These are phyloP conservation scores for Neocucurbitaria cava DNA, from an alignment of 2,329 filamentous ascomycete genomes.

Conservation along the genomic window DNA sequence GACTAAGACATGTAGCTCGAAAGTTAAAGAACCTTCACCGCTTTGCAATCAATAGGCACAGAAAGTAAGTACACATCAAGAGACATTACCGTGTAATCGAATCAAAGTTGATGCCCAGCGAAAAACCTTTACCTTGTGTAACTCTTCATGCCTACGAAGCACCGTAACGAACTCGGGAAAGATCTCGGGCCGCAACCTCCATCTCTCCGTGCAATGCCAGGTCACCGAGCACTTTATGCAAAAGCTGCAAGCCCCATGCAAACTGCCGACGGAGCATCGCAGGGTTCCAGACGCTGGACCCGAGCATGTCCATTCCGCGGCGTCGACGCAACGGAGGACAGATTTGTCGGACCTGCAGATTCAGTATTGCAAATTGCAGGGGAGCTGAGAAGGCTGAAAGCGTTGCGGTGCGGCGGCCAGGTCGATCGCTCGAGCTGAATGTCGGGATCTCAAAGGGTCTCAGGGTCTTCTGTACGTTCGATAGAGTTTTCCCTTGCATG, in stretches of 20 bases:
- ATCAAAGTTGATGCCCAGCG: neutral
- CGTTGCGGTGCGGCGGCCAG: neutral
- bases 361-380: neutral
- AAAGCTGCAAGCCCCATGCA: constrained; percentile 5
- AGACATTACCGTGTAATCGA: neutral
- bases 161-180: constrained; percentile 1
- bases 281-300: neutral
- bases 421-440: neutral
- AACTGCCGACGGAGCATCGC: neutral
- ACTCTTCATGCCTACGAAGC: constrained; percentile 3
- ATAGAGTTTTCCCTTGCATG: neutral
- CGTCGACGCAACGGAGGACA: neutral
- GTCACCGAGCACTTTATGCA: constrained; percentile 2
- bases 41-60: neutral
- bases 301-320: constrained; percentile 4
- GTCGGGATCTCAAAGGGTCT: neutral
- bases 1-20: neutral
- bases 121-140: neutral
- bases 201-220: too few relatives aligned
- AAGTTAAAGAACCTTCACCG: neutral
- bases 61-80: neutral
- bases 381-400: neutral
- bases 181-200: constrained; percentile 5
- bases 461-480: neutral
- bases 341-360: neutral